Evolutionary conservation across 495 filamentous ascomycete genomes (phyloP).

Genomic region (Xylaria grammica): DNA sequence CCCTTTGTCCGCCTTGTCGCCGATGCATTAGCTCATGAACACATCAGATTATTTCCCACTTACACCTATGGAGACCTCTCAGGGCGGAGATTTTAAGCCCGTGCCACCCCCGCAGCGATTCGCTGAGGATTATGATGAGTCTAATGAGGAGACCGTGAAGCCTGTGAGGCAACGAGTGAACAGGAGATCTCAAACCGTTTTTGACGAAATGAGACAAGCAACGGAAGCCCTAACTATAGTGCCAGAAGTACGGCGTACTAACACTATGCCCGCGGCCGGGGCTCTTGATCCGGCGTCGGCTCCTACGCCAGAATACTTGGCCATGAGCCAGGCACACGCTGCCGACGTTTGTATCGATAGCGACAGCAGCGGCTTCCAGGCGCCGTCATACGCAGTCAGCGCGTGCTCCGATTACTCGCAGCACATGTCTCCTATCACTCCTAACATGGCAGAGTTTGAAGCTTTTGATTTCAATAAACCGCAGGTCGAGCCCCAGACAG

Average conservation of each 20-base stretch:
- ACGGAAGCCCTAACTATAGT: slow-evolving; percentile 47
- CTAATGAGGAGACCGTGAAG: slow-evolving; percentile 65
- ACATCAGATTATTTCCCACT: slow-evolving; percentile 52
- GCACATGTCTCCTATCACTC: slow-evolving; percentile 46
- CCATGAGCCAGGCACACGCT: slow-evolving; percentile 56
- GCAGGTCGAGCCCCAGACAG: slow-evolving; percentile 30
- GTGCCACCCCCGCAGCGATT: slow-evolving; percentile 45
- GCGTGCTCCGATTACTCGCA: slow-evolving; percentile 40
- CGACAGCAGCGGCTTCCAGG: slow-evolving; percentile 43
- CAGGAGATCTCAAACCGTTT: slow-evolving; percentile 37
- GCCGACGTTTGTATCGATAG: slow-evolving; percentile 58
- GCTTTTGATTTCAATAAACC: slow-evolving; percentile 43
- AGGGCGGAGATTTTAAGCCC: slow-evolving; percentile 40
- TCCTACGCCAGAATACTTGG: slow-evolving; percentile 59
- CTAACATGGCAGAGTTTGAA: slow-evolving; percentile 35
- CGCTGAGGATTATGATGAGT: slow-evolving; percentile 57
- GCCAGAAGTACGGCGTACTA: slow-evolving; percentile 41
- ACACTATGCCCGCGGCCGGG: slow-evolving; percentile 44
- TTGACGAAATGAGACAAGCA: slow-evolving; percentile 53
- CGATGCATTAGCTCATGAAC: background rate
- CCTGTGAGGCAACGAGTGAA: slow-evolving; percentile 41
- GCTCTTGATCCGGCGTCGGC: slow-evolving; percentile 55
- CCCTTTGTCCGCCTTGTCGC: background rate
- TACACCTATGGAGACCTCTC: slow-evolving; percentile 54
- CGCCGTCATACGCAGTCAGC: slow-evolving; percentile 28